Evolutionary conservation across 345 rosid species (phyloP), one percentile per base, ranked within the genome.

Genomic region (Luvunga scandens): DNA sequence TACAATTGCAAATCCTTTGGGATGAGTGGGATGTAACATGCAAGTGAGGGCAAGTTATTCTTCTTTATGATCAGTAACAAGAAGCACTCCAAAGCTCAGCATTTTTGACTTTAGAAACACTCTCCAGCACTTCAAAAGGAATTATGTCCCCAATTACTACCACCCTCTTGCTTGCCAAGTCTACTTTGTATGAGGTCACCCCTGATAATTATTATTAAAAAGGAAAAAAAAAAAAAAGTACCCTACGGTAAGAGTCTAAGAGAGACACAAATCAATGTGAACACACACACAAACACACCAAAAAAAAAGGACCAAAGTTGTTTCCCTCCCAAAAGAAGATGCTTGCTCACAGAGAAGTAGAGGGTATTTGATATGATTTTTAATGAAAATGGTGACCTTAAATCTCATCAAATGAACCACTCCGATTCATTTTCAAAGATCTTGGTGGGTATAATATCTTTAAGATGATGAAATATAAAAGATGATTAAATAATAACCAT

Each of bases 101-200:
- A 84, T 87, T 91, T 84, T 92, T 95, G 0, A 95, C 94, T 72
- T 86, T 93, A 38, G 93, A 92, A 25, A 95, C 91, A 81, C 95
- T 93, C 78, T 86, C 89, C 75, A 93, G 86, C 80, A 95, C 99
- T 79, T 92, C 93, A 18, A 75, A 71, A 39, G 97, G 90, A 78
- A 88, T 67, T 81, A 95, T 84, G 86, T 95, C 93, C 45, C 99
- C 99, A 16, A 83, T 86, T 59, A 95, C 91, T n/a, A 90, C 90
- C 75, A 93, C 98, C 86, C 81, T 91, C 86, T 93, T 91, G 95
- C 87, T 93, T 80, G 92, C 94, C 76, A 95, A 89, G 85, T 95
- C 96, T 79, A 95, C 93, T 77, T 90, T 93, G 89, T 89, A 95
- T 63, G 97, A 91, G 24, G 85, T 92, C 84, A 93, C 99, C 71